Conservation (phyloP, 208 protist species). For the Wallacemonas sp. region DNA sequence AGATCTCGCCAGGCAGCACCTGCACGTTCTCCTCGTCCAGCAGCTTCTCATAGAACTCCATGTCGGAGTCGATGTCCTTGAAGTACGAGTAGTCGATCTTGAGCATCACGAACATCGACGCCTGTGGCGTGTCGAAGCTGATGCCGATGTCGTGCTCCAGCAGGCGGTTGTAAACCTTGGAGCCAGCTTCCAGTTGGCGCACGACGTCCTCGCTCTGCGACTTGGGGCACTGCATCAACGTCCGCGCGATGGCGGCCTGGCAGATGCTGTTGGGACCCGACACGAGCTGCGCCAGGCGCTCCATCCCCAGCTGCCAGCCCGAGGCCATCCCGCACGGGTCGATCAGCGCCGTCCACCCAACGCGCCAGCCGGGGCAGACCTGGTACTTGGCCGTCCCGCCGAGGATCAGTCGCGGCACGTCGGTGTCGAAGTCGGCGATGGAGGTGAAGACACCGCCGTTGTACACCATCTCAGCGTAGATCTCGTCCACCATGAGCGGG, state of each 20-base stretch:
- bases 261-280: constrained; percentile 88
- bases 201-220: constrained; percentile 51
- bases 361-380: constrained; percentile 93
- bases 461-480: constrained; percentile 95
- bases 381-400: constrained; percentile 93
- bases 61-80: constrained; percentile 72
- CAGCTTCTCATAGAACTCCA: constrained; percentile 83
- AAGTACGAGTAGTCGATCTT: constrained; percentile 73
- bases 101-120: constrained; percentile 93
- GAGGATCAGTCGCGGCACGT: constrained; percentile 81
- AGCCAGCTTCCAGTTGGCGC: constrained; percentile 40
- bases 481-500: constrained; percentile 94
- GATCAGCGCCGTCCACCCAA: constrained; percentile 88
- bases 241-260: constrained; percentile 82
- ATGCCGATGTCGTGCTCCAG: constrained; percentile 35
- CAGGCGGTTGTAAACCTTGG: constrained; percentile 42
- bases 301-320: constrained; percentile 46
- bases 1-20: constrained; percentile 77
- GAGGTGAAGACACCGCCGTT: constrained; percentile 70
- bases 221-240: constrained; percentile 70
- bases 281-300: constrained; percentile 66
- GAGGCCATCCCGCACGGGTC: constrained; percentile 48
- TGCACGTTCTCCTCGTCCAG: constrained; percentile 89
- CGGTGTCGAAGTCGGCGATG: constrained; percentile 78
- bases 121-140: constrained; percentile 48